phyloP scores from a whole-genome alignment of 768 basidiomycete species.

The Trametes coccinea region DNA sequence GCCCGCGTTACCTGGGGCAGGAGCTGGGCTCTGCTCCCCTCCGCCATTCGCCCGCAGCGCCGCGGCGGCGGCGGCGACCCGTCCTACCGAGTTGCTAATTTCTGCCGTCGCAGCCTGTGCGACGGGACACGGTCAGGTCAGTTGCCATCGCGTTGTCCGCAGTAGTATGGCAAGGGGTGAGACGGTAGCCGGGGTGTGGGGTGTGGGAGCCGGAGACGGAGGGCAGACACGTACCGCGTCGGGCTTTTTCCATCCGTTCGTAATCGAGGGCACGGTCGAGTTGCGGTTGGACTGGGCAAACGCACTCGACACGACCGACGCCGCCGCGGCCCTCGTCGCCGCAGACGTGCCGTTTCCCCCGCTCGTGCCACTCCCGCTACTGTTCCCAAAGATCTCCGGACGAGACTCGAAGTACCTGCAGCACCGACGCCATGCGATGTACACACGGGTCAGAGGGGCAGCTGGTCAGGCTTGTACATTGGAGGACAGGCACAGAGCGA shows the following conservation, averaged over 20 bases:
- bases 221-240: conserved; percentile 35
- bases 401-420: conserved; percentile 73
- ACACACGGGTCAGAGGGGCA: too few species aligned
- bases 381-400: conserved; percentile 52
- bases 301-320: conserved; percentile 1
- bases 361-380: conserved; percentile 1
- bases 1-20: not conserved
- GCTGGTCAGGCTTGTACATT: not conserved
- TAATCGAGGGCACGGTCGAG: not conserved
- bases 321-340: conserved; percentile 16
- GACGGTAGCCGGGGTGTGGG: too few species aligned
- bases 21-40: not conserved
- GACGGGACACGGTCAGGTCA: not conserved
- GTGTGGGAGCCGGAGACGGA: not conserved
- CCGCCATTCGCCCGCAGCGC: conserved; percentile 35
- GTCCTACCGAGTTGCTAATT: conserved; percentile 45
- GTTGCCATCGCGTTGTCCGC: too few species aligned
- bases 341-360: not conserved
- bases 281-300: not conserved
- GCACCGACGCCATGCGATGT: not conserved
- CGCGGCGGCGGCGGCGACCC: conserved; percentile 57
- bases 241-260: conserved; percentile 20
- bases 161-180: too few species aligned
- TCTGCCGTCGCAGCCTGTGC: conserved; percentile 35
- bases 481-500: too few species aligned